phyloP scores from a whole-genome alignment of 257 asterid species.

The Rubia yunnanensis region DNA sequence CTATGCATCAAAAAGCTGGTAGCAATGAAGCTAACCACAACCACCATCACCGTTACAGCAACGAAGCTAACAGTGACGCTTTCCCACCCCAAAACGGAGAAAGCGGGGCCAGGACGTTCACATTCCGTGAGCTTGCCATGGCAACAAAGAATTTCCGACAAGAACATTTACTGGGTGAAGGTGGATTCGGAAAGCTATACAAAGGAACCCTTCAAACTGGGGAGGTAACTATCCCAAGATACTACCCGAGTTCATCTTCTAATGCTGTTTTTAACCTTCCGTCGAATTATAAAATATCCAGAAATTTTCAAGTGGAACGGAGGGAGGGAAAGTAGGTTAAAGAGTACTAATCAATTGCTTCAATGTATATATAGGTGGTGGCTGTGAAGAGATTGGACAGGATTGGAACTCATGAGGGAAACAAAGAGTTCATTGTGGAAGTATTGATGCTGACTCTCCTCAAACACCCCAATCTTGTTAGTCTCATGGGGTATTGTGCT shows the following conservation, averaged over 20 bases:
- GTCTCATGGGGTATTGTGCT: constrained; percentile 80
- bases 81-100: constrained; percentile 21
- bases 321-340: neutral
- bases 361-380: constrained; percentile 41
- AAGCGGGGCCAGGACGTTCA: constrained; percentile 40
- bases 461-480: constrained; percentile 62
- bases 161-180: constrained; percentile 73
- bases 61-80: constrained; percentile 9
- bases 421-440: constrained; percentile 64
- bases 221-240: constrained; percentile 33
- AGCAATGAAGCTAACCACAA: neutral
- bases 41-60: neutral
- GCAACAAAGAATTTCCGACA: constrained; percentile 84
- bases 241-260: neutral
- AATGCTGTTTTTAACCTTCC: too few species aligned
- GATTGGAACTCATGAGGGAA: constrained; percentile 48
- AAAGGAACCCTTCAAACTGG: constrained; percentile 62
- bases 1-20: neutral
- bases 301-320: too few species aligned
- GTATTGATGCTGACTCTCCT: constrained; percentile 58
- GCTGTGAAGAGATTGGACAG: constrained; percentile 82
- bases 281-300: too few species aligned
- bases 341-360: neutral
- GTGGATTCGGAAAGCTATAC: constrained; percentile 68
- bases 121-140: constrained; percentile 84